Evolutionary conservation across 306 rosid species (phyloP), one percentile per base, ranked within the genome.

Genomic region (Pueraria montana): DNA sequence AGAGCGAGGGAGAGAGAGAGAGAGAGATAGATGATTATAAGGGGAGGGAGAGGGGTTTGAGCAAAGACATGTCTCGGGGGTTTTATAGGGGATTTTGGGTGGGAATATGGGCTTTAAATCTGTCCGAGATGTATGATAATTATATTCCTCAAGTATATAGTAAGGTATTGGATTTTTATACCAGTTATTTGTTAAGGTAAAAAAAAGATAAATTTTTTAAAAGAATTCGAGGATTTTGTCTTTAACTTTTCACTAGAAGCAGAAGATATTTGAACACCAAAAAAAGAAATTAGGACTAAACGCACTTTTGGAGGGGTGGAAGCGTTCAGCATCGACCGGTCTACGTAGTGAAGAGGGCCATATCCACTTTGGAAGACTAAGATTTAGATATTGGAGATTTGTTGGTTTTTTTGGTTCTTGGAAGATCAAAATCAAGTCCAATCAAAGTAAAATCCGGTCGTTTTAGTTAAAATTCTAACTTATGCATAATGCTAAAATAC

Each of bases 11-110:
- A 13, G 70, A 8, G 46, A 59, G 53, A 80, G 49, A 27, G 81
- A 77, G 84, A 40, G 21, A 52, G 83, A 17, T 1, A 3, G 3
- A n/a, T 7, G 20, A 1, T 74, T 27, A 0, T 2, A 12, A 10
- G 20, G 20, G 40, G 66, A 34, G 48, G 27, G 81, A 79, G 56
- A 68, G 43, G 43, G 40, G 40, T 6, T 34, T 71, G 38, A 32
- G 42, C 7, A 18, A 66, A 58, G 30, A 24, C 74, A 24, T 56
- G n/a, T 20, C 8, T 49, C 52, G 24, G 42, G 71, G 83, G 68
- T 64, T 88, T 83, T 91, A 88, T 90, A 91, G 89, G 63, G 48
- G 85, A 27, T 27, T 26, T 62, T 62, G 40, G 40, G 67, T 61
- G 67, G 38, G 38, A 59, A 59, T 11, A 21, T 21, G 62, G 43